A percentile compares a stretch with the other conserved stretches of the same genome.
Evolutionary conservation across 306 rosid genomes (phyloP).

Genomic region (Leucaena leucocephala): DNA sequence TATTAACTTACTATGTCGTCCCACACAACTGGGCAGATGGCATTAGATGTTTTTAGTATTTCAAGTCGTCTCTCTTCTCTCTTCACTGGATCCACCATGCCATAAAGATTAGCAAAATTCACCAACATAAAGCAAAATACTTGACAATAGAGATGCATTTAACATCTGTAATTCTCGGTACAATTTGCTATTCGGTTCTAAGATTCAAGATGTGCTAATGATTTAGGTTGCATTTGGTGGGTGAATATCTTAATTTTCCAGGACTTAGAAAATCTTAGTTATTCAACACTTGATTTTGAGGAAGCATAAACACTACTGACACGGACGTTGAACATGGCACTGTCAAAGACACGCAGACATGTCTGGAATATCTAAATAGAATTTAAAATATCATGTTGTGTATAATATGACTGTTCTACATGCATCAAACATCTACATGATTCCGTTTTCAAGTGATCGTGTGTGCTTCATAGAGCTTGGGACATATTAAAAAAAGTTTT

Average conservation of each 20-base stretch:
- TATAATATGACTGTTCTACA: background rate
- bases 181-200: background rate
- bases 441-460: background rate
- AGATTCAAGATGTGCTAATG: background rate
- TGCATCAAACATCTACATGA: background rate
- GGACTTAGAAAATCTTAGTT: background rate
- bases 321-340: background rate
- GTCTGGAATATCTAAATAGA: background rate
- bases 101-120: constrained; percentile 26
- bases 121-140: constrained; percentile 29
- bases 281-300: background rate
- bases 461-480: background rate
- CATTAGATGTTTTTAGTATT: constrained; percentile 72
- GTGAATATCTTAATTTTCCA: background rate
- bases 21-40: constrained; percentile 85
- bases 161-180: background rate
- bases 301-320: background rate
- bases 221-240: background rate
- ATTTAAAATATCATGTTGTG: background rate
- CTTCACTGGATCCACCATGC: constrained; percentile 60
- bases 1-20: constrained; percentile 74
- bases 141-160: constrained; percentile 18
- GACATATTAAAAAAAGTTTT: background rate
- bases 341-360: background rate
- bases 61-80: constrained; percentile 75